Base-by-base conservation (phyloP, 352 stramenopile genomes). In the Pythium vanterpoolii region DNA sequence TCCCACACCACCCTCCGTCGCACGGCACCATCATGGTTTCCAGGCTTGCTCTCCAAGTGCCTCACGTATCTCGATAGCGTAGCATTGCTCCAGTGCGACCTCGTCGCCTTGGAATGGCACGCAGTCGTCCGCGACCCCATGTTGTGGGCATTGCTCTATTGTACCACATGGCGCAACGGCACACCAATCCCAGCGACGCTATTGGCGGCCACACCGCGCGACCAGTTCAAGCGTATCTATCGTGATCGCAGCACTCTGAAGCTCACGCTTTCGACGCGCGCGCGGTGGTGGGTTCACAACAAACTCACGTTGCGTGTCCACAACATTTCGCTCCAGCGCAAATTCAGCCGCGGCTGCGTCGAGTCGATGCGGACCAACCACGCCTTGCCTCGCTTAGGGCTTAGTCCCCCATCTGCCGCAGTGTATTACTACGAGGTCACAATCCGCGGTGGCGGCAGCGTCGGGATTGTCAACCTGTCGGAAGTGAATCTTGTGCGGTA, bases 371-470 rank as follows among this genome's bases (percentile, higher is more conserved):
- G 72, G 19, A 65, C 66, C 4, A 34, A 64, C 10, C 26, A 45
- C 11, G 31, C 65, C 5, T 44, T 77, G 4, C 23, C 23, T 4
- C 50, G 63, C 8, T 54, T 75, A 1, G 57, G 28, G 36, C 23
- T 40, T 13, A 5, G 34, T n/a, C n/a, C n/a, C n/a, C n/a, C n/a
- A n/a, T n/a, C n/a, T 21, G 34, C 34, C 10, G 19, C 34, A 5
- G 33, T 73, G 18, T 59, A 26, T 27, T 80, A 80, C 66, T 80
- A 74, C 56, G 72, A 80, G 62, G 72, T 51, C 8, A 50, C 27
- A 18, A 33, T 72, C 27, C 19, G 36, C 7, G 59, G 60, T 48
- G 71, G 61, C 23, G 71, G 72, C 23, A 77, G 69, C 14, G 38
- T 76, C 21, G 72, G 72, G 6, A 19, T 76, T 18, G 67, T 69